phyloP scores from a whole-genome alignment of 306 rosid genomes.

The Dalbergia cultrata region DNA sequence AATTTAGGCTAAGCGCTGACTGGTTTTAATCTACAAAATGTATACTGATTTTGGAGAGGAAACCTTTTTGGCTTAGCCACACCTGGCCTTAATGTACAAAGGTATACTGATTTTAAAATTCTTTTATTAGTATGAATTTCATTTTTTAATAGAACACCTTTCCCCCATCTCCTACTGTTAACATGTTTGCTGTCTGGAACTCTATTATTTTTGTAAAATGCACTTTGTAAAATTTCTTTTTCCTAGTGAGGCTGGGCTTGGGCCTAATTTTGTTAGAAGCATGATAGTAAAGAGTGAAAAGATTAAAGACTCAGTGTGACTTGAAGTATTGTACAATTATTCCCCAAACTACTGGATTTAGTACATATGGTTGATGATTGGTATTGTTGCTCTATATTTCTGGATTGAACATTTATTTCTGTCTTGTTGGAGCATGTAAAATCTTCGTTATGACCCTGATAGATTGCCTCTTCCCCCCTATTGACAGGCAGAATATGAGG shows the following conservation, averaged over 20 bases:
- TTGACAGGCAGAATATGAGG: conserved; percentile 88
- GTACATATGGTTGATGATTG: conserved; percentile 36
- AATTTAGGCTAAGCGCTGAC: conserved; percentile 13
- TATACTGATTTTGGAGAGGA: background rate
- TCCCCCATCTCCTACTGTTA: conserved; percentile 16
- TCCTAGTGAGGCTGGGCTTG: conserved; percentile 1
- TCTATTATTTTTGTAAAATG: conserved; percentile 8
- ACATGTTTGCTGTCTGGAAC: conserved; percentile 7
- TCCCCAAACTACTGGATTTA: conserved; percentile 17
- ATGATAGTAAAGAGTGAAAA: conserved; percentile 37
- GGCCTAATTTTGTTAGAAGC: conserved; percentile 33
- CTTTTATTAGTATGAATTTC: background rate
- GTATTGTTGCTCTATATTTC: conserved; percentile 18
- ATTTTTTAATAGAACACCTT: background rate
- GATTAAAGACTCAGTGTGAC: conserved; percentile 29
- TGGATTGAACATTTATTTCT: conserved; percentile 32
- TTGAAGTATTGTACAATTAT: background rate
- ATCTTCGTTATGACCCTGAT: conserved; percentile 50
- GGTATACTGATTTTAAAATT: background rate
- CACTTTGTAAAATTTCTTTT: background rate
- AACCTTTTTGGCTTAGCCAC: too few relatives aligned
- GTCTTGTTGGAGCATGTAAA: conserved; percentile 34
- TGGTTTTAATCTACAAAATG: conserved; percentile 26
- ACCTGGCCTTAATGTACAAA: too few relatives aligned
- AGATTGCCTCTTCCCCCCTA: conserved; percentile 17